Percentiles rank a stretch among this genome's conserved stretches.
Evolutionary conservation across 495 filamentous ascomycete species (phyloP).

Genomic region (Penicillium soppii): DNA sequence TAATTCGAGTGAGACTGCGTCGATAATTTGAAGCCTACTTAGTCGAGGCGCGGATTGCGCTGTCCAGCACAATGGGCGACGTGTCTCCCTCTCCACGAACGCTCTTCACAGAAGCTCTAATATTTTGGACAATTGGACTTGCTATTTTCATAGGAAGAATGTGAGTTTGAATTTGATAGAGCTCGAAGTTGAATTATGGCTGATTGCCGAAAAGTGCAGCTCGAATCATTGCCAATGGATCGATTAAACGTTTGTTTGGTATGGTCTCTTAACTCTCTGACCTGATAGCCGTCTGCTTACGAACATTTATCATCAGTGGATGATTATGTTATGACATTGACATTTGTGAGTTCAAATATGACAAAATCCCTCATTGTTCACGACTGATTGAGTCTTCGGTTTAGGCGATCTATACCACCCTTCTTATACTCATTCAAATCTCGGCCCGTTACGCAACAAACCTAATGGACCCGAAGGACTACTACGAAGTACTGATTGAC

Average conservation of each 20-base stretch:
- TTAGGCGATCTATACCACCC: constrained; percentile 52
- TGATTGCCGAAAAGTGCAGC: constrained; percentile 23
- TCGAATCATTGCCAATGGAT: constrained; percentile 33
- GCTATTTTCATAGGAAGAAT: constrained; percentile 34
- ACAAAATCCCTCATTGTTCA: background rate
- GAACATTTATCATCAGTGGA: constrained; percentile 28
- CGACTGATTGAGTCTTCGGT: background rate
- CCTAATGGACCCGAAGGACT: constrained; percentile 55
- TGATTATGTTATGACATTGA: constrained; percentile 58
- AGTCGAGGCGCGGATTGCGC: constrained; percentile 1
- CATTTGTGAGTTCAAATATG: constrained; percentile 41
- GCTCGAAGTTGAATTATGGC: background rate
- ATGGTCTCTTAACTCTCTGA: constrained; percentile 32
- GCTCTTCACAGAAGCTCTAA: constrained; percentile 30
- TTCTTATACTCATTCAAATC: constrained; percentile 57
- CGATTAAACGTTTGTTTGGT: constrained; percentile 36
- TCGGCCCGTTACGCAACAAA: constrained; percentile 57
- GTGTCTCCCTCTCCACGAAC: constrained; percentile 32
- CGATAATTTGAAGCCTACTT: background rate
- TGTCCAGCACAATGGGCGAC: constrained; percentile 30
- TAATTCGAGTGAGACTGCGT: background rate
- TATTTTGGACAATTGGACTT: constrained; percentile 36
- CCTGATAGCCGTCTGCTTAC: constrained; percentile 1
- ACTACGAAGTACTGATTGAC: constrained; percentile 42
- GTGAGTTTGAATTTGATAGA: constrained; percentile 18